These are phyloP conservation scores for Silene vulgaris DNA, from an alignment of 179 eudicot genomes.

Conservation along the genomic window DNA sequence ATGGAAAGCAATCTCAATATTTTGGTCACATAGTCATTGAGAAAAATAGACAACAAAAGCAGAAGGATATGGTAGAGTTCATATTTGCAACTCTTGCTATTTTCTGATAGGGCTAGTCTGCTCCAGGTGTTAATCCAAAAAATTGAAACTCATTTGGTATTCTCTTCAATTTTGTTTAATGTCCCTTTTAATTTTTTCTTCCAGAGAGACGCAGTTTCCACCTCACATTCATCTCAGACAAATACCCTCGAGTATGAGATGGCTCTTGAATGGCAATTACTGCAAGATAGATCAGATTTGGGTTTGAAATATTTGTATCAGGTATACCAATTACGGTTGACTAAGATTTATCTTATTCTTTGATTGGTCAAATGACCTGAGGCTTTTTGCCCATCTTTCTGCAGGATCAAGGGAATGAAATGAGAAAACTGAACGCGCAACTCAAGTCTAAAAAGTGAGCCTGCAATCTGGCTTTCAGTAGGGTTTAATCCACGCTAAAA, in stretches of 20 bases:
- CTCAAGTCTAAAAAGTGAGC: conserved; percentile 19
- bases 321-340: conserved; percentile 28
- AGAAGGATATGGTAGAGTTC: conserved; percentile 38
- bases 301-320: conserved; percentile 45
- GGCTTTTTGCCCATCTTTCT: not conserved
- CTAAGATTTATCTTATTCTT: not conserved
- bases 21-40: conserved; percentile 59
- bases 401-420: conserved; percentile 25
- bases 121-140: not conserved
- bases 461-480: not conserved
- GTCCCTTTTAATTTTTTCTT: conserved; percentile 6
- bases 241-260: conserved; percentile 70
- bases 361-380: not conserved
- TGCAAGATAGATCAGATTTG: conserved; percentile 47
- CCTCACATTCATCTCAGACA: conserved; percentile 71
- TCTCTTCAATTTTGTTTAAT: not conserved
- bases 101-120: conserved; percentile 5
- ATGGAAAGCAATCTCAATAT: conserved; percentile 39
- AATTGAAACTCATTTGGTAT: not conserved
- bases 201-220: conserved; percentile 72
- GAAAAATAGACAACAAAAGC: conserved; percentile 35
- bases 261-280: conserved; percentile 75
- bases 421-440: conserved; percentile 5
- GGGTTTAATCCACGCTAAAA: not conserved
- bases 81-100: not conserved